Conservation (phyloP, 139 green algal genomes). For the Tetradesmus obliquus region DNA sequence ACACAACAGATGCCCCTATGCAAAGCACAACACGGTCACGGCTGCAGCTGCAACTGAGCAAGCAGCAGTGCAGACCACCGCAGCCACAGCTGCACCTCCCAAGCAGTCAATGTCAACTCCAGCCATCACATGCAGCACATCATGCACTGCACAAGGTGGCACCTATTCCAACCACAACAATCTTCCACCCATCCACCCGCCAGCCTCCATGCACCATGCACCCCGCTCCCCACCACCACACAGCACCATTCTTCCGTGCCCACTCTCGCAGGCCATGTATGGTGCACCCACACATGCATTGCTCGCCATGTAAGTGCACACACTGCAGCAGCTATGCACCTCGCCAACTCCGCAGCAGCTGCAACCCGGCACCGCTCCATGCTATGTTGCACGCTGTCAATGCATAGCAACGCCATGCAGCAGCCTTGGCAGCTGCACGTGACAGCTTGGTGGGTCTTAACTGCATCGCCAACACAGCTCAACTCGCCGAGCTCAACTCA, state of each 20-base stretch:
- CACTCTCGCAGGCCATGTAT: not conserved
- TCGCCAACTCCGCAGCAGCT: not conserved
- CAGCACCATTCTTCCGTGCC: not conserved
- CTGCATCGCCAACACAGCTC: not conserved
- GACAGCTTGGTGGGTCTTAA: not conserved
- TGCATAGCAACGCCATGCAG: not conserved
- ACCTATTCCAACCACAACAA: not conserved
- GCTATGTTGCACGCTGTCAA: not conserved
- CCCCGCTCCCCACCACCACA: no score
- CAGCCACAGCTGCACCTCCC: not conserved
- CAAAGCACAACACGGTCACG: no score
- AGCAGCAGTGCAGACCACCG: not conserved
- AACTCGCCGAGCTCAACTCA: not conserved
- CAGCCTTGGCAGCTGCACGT: not conserved
- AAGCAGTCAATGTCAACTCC: not conserved
- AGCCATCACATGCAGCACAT: not conserved
- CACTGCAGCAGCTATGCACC: not conserved
- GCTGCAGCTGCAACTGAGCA: not conserved
- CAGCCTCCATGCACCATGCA: no score
- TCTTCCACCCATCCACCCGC: no score
- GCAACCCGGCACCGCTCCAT: not conserved
- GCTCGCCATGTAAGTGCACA: not conserved
- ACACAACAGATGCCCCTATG: not conserved
- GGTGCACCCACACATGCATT: not conserved
- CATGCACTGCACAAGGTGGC: not conserved